Base-by-base conservation (phyloP, 1,139 yeast species). In the Candida sanyaensis region DNA sequence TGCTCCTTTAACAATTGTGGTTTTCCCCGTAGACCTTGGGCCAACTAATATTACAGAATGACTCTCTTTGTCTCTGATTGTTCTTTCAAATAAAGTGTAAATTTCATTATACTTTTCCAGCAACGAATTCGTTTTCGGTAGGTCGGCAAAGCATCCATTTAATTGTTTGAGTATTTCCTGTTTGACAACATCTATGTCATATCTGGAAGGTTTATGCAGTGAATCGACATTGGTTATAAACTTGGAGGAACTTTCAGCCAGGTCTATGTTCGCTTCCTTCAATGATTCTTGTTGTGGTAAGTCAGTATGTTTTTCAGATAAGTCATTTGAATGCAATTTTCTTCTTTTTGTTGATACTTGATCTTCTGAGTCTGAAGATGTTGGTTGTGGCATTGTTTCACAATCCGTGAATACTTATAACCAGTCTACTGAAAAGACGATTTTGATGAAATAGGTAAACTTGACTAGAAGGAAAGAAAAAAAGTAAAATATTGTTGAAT, bases 21-120 rank as follows among this genome's bases (percentile, higher is more conserved):
- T 76, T 62, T 93, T 93, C 0, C 96, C 97, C 5, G 83, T 71
- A 1, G 88, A 82, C 42, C 92, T 69, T 0, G 97, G 92, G 0
- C 99, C 99, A 42, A 90, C 76, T 1, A 93, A 51, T 9, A 92
- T 69, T 8, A 86, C 81, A 0, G 97, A 91, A 60, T 88, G 91
- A 5, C 96, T 93, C 55, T 90, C 96, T 34, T 81, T 78, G 53
- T 81, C 82, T 13, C 72, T 67, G 0, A 92, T 75, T 0, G 96
- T 86, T 53, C 84, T 84, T 49, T 81, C 82, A 50, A 92, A 63
- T 55, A 88, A 64, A 11, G 72, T 68, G 52, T 78, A 78, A 1
- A 91, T 62, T 50, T 85, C 86, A 2, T 66, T 55, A 53, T 71
- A 71, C 46, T 74, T 74, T 2, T 63, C 66, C 8, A 59, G 58